A percentile compares a stretch with the other conserved stretches of the same genome.
Evolutionary conservation across 129 eudicot genomes (phyloP).

Genomic region (Chrysanthemum makinoi): DNA sequence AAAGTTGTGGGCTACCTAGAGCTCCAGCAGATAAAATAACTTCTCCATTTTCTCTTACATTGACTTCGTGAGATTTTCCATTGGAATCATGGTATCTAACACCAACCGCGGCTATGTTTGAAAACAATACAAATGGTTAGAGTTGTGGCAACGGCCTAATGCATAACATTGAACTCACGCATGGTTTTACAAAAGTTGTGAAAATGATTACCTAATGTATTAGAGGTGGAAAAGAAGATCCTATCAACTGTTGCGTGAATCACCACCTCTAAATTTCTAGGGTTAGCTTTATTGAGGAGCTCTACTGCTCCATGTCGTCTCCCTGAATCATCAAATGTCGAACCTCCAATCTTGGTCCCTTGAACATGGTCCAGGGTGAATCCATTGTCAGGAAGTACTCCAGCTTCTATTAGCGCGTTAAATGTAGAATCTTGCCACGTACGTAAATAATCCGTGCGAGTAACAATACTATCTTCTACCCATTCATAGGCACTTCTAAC

Average conservation of each 20-base stretch:
- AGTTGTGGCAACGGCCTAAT: neutral
- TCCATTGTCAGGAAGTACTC: constrained; percentile 33
- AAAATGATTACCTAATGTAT: constrained; percentile 8
- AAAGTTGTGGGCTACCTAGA: constrained; percentile 42
- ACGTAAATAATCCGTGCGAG: constrained; percentile 1
- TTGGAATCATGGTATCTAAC: constrained; percentile 31
- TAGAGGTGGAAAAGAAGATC: constrained; percentile 22
- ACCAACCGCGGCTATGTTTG: constrained; percentile 21
- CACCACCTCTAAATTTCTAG: constrained; percentile 30
- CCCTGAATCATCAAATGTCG: constrained; percentile 42
- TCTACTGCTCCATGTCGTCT: constrained; percentile 46
- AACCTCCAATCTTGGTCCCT: constrained; percentile 38
- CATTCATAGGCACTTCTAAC: constrained; percentile 32
- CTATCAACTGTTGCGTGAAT: constrained; percentile 45
- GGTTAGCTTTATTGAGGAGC: constrained; percentile 39
- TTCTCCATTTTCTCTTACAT: constrained; percentile 29
- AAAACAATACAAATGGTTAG: neutral
- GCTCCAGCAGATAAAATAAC: constrained; percentile 39
- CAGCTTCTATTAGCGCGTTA: constrained; percentile 30
- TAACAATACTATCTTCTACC: constrained; percentile 39
- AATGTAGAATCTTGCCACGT: constrained; percentile 24
- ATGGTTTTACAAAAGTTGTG: neutral
- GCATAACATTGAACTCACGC: no score
- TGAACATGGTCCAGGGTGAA: constrained; percentile 31
- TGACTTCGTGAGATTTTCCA: constrained; percentile 18